These are phyloP conservation scores for Pilaira anomala DNA, from an alignment of 192 early-diverging fungal species.

Conservation along the genomic window DNA sequence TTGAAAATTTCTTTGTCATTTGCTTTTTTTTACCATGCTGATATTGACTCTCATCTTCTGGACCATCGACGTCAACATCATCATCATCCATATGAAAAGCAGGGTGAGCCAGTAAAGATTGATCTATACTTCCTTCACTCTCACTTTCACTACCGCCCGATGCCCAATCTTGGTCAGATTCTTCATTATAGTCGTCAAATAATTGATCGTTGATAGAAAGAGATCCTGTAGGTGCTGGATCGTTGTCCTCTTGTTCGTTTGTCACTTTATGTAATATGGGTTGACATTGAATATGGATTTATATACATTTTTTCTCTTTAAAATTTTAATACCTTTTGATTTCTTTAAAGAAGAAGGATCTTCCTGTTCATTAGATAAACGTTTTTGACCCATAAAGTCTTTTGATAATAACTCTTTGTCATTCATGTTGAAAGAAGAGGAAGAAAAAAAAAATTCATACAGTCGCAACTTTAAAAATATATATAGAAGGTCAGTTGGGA, in stretches of 20 bases:
- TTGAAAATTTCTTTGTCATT: neutral
- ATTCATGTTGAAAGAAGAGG: no score
- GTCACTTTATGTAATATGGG: no score
- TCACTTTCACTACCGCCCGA: conserved; percentile 14
- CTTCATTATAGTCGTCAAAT: conserved; percentile 39
- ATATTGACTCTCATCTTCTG: conserved; percentile 26
- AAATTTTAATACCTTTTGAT: no score
- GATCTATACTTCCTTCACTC: conserved; percentile 9
- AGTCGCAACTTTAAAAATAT: no score
- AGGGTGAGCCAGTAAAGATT: conserved; percentile 18
- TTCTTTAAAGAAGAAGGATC: no score
- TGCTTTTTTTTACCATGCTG: conserved; percentile 16
- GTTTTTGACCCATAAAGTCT: no score
- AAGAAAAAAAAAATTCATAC: no score
- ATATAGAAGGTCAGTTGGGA: no score
- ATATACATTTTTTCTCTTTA: no score
- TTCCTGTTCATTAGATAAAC: no score
- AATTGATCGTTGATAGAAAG: conserved; percentile 15
- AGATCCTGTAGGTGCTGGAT: conserved; percentile 9
- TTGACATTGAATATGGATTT: no score
- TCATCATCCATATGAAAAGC: conserved; percentile 23
- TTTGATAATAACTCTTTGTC: no score
- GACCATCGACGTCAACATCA: conserved; percentile 23
- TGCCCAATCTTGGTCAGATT: conserved; percentile 35
- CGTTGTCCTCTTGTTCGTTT: conserved; percentile 8